Evolutionary conservation across 2,329 filamentous ascomycete genomes (phyloP), one percentile per base, ranked within the genome.

Genomic region (Aspergillus terreus): DNA sequence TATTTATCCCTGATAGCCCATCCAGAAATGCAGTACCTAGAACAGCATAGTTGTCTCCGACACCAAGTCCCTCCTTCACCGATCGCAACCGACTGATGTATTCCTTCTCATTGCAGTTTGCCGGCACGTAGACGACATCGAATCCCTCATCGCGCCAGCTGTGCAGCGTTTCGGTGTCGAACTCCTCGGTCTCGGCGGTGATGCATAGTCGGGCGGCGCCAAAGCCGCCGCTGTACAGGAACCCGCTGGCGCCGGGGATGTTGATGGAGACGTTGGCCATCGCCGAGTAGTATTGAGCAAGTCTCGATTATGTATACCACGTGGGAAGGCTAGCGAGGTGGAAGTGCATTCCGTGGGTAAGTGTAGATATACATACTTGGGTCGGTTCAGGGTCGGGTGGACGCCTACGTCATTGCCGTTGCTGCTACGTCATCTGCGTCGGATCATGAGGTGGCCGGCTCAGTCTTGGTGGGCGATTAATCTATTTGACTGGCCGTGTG

Each of bases 81-180:
- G 71, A 68, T 54, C 78, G 76, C 51, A 85, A 62, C 48, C 73
- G 72, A 44, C 76, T 72, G n/a, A 73, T 71, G 56, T 81, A 75
- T 12, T 75, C 71, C 55, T 81, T 78, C 35, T 82, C 68, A 14
- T 70, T 66, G 15, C 78, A 77, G 14, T 78, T 76, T 35, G 79
- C 76, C 6, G 82, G 78, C 1, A 85, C 64, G 60, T 86, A 86
- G 23, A 75, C 70, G 2, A 83, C 76, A 15, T 77, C 70, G 61
- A 85, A 86, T 1, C 83, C 83, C 63, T 86, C 83, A 36, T 81
- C 76, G 27, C 73, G 69, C 80, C 82, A 85, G 49, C 78, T 75
- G 42, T 76, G 71, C 50, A 82, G 65, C 0, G 76, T 79, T 40
- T 78, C 73, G 15, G 72, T 63, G 61, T 85, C 82, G 59, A 85